phyloP scores from a whole-genome alignment of 768 basidiomycete genomes.

The Filobasidium wieringae region DNA sequence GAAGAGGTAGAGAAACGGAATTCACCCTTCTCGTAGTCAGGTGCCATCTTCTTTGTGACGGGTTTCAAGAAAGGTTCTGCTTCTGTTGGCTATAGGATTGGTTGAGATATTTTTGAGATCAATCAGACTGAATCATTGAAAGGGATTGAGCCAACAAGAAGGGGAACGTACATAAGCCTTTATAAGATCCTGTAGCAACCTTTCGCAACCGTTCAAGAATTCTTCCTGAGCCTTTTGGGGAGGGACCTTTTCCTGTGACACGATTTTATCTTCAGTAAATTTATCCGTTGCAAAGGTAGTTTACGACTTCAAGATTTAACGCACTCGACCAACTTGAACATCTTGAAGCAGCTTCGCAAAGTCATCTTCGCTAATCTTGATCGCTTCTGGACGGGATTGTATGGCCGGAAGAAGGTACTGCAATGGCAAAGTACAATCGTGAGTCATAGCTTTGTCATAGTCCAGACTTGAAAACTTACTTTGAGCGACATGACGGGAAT shows the following conservation, averaged over 20 bases:
- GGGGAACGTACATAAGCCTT: constrained; percentile 52
- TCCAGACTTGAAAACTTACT: not conserved
- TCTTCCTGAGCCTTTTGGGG: constrained; percentile 48
- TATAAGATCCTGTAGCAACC: constrained; percentile 63
- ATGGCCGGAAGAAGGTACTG: constrained; percentile 85
- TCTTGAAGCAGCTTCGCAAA: constrained; percentile 68
- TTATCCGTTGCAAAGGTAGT: constrained; percentile 12
- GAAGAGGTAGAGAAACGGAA: constrained; percentile 13
- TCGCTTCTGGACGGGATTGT: constrained; percentile 60
- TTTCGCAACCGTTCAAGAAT: constrained; percentile 89
- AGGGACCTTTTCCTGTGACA: not conserved
- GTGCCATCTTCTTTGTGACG: constrained; percentile 75
- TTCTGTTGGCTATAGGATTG: constrained; percentile 57
- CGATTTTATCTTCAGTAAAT: constrained; percentile 19
- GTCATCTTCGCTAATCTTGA: constrained; percentile 53
- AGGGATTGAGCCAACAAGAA: constrained; percentile 55
- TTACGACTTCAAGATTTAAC: constrained; percentile 31
- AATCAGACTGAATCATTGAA: too few species aligned
- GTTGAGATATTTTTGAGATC: too few species aligned
- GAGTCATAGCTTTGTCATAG: not conserved
- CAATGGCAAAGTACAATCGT: not conserved
- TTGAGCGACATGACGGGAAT: constrained; percentile 12
- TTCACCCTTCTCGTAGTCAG: constrained; percentile 86
- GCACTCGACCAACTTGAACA: constrained; percentile 72
- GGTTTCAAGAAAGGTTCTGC: constrained; percentile 85